Evolutionary conservation across 345 rosid species (phyloP), one percentile per base, ranked within the genome.

Genomic region (Balakata baccata): DNA sequence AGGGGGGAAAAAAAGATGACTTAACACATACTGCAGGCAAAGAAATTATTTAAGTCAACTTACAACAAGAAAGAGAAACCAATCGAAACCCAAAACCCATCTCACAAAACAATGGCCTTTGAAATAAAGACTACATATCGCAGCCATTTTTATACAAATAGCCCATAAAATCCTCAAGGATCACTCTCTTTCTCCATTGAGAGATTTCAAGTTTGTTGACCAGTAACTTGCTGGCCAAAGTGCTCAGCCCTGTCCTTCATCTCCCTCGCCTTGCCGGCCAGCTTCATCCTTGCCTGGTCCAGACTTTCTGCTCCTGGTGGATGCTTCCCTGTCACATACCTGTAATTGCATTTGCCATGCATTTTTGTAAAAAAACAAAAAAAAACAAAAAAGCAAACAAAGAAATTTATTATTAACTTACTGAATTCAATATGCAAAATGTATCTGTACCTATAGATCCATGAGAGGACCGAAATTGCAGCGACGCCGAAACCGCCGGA

Each of bases 401-500:
- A 50, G 11, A 7, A 76, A 52, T 7, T 10, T 8, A 43, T 41
- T 39, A 29, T 3, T 43, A 6, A 10, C 10, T 43, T 43, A 5
- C 10, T 43, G 47, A 29, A 29, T 29, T 29, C 2, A 29, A 29
- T 29, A 29, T 29, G 1, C 1, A 43, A 43, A 43, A 43, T 11
- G 37, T 2, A 11, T 29, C 3, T 14, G 1, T 74, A 89, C 96
- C 82, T 79, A 80, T 92, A 94, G 59, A 94, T 87, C 98, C 98
- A 94, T 10, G 96, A 85, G 75, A 94, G 80, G 72, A 87, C 94
- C 10, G 92, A 79, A 10, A 89, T 68, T 0, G 97, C 93, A 0
- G 93, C 97, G 7, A 92, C 78, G 7, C 96, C 93, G 50, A 94
- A 90, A 0, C 98, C 94, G 14, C 97, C 97, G 0, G 97, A 92